Base-by-base conservation (phyloP, 805 yeast species). In the Kodamaea restingae region DNA sequence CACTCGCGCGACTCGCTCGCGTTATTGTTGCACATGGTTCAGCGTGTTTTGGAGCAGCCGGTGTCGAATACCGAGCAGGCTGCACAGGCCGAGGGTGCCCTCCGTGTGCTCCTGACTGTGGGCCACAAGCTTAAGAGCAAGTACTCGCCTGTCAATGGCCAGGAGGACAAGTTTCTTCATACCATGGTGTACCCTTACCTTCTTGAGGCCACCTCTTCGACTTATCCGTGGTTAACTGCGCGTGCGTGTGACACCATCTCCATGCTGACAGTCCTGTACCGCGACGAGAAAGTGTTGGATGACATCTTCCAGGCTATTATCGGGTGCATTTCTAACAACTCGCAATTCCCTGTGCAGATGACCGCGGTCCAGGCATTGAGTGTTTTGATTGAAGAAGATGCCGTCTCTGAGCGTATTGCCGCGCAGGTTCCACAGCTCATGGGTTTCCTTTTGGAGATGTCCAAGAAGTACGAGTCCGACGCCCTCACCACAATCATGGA, bases 301-400 rank as follows among this genome's bases (percentile, higher is more conserved):
- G 65, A 67, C 30, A 58, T 69, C 14, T 68, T 68, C 55, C 65
- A 60, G 38, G 71, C 65, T 4, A 56, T 69, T n/a, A 63, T 62
- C 28, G 44, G 42, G 21, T 67, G 73, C 46, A 67, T 67, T 53
- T 68, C 59, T 45, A 55, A 51, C 17, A 61, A 65, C 18, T 67
- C 60, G 10, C 75, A 75, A 18, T 62, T 75, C 38, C 78, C 80
- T 2, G 52, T 76, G 32, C 71, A 71, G 50, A 57, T 75, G 36
- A 73, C 76, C 17, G 71, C 77, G 9, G 73, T 75, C 8, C 79
- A 74, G 54, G 78, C 79, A 1, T 63, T 75, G 50, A 56, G 76
- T 15, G 62, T 73, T 7, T 63, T 73, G 39, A 67, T 69, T 3
- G 63, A 66, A 11, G 60, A 88, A 44, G 71, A 41, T 58, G 65